These are phyloP conservation scores for Annulohypoxylon maeteangense DNA, from an alignment of 495 filamentous ascomycete species.

Conservation along the genomic window DNA sequence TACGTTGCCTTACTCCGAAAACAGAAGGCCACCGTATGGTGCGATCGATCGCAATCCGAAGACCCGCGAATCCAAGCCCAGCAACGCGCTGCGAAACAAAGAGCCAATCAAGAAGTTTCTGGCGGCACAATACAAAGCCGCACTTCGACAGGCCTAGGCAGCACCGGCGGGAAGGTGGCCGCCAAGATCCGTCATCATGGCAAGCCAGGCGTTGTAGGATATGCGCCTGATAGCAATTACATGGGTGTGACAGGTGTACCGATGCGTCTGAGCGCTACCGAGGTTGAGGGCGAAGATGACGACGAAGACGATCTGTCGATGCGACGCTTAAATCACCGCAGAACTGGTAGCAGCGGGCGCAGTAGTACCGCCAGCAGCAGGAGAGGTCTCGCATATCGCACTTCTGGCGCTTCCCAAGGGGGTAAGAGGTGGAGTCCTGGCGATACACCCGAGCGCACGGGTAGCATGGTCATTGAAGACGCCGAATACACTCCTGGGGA, in stretches of 20 bases:
- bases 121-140: constrained; percentile 63
- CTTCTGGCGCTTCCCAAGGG: constrained; percentile 58
- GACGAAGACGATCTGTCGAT: constrained; percentile 75
- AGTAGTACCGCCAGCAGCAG: constrained; percentile 79
- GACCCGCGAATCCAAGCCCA: constrained; percentile 84
- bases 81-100: constrained; percentile 82
- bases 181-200: constrained; percentile 87
- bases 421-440: constrained; percentile 71
- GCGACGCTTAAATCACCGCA: constrained; percentile 69
- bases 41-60: constrained; percentile 91
- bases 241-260: constrained; percentile 81
- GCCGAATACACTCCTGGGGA: constrained; percentile 48
- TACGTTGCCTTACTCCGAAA: constrained; percentile 95
- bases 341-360: constrained; percentile 78
- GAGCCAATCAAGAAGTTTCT: constrained; percentile 83
- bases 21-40: constrained; percentile 99
- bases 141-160: constrained; percentile 67
- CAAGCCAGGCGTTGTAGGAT: constrained; percentile 74
- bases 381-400: constrained; percentile 66
- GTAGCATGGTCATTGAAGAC: constrained; percentile 56
- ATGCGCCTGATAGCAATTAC: constrained; percentile 76
- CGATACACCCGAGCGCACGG: constrained; percentile 69
- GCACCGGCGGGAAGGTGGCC: constrained; percentile 62
- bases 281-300: constrained; percentile 85
- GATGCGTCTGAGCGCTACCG: constrained; percentile 89